phyloP scores from a whole-genome alignment of 805 yeast genomes.

The Teunomyces atbi region DNA sequence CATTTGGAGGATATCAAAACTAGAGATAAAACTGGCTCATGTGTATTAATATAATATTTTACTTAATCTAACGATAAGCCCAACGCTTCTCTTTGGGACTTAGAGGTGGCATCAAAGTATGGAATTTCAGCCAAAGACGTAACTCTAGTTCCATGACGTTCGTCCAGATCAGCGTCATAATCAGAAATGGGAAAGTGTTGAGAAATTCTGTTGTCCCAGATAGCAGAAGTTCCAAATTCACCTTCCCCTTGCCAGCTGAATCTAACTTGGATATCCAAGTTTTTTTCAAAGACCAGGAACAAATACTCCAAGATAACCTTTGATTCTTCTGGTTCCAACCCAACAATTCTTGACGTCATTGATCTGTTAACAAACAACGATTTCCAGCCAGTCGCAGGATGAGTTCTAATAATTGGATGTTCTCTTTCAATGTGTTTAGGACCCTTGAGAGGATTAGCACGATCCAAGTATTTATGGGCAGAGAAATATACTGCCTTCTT shows the following conservation, averaged over 20 bases:
- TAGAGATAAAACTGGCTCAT: not conserved
- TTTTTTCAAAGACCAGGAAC: conserved; percentile 46
- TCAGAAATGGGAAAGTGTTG: conserved; percentile 16
- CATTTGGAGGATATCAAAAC: not conserved
- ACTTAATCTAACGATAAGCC: conserved; percentile 29
- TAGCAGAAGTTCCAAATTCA: conserved; percentile 37
- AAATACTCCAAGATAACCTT: conserved; percentile 47
- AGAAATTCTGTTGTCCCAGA: conserved; percentile 14
- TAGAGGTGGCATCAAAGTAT: conserved; percentile 46
- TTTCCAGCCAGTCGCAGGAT: conserved; percentile 66
- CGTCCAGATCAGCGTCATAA: conserved; percentile 13
- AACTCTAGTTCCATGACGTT: conserved; percentile 31
- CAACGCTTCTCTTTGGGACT: conserved; percentile 51
- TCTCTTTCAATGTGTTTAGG: conserved; percentile 50
- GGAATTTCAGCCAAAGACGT: conserved; percentile 53
- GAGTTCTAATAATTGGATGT: conserved; percentile 62
- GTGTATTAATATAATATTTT: not conserved
- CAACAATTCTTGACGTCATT: conserved; percentile 51
- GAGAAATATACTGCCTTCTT: conserved; percentile 41
- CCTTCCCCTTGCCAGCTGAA: conserved; percentile 47
- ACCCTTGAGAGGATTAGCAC: conserved; percentile 47
- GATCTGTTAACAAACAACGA: conserved; percentile 52
- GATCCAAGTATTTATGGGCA: conserved; percentile 43
- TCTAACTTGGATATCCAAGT: conserved; percentile 55
- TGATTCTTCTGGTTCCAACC: conserved; percentile 51